phyloP scores from a whole-genome alignment of 192 early-diverging fungal species.

The Coemansia asiatica region DNA sequence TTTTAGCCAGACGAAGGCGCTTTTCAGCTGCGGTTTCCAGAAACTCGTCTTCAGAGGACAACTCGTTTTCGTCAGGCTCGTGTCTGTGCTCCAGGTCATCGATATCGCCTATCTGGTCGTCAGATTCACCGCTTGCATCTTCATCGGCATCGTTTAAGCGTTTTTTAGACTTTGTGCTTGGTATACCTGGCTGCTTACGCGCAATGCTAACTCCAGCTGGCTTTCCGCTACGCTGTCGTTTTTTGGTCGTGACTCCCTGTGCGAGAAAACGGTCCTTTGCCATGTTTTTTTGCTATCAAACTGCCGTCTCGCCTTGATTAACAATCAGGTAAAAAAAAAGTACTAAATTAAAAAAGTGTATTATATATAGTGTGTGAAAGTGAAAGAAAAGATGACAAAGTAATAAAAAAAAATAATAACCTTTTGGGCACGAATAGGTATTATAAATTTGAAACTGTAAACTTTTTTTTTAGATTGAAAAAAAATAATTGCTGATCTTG shows the following conservation, averaged over 20 bases:
- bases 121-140: slow-evolving; percentile 13
- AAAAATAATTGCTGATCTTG: slow-evolving; percentile 12
- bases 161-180: background rate
- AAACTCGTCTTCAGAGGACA: slow-evolving; percentile 59
- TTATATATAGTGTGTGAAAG: too few relatives aligned
- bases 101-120: slow-evolving; percentile 30
- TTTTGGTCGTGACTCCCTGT: slow-evolving; percentile 37
- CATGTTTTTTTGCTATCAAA: slow-evolving; percentile 18
- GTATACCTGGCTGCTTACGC: slow-evolving; percentile 8
- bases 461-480: background rate
- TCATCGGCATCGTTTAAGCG: background rate
- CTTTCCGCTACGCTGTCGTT: slow-evolving; percentile 38
- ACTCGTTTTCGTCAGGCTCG: slow-evolving; percentile 17
- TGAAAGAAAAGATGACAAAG: background rate
- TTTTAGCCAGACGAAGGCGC: slow-evolving; percentile 88
- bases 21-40: slow-evolving; percentile 91
- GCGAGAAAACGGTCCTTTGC: slow-evolving; percentile 48
- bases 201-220: background rate
- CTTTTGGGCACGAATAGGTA: background rate
- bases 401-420: background rate
- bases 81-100: slow-evolving; percentile 39
- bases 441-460: too few relatives aligned
- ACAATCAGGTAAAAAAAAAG: background rate
- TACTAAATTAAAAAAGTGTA: background rate
- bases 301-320: background rate